These are phyloP conservation scores for Cercospora canescens DNA, from an alignment of 2,329 filamentous ascomycete genomes.

Conservation along the genomic window DNA sequence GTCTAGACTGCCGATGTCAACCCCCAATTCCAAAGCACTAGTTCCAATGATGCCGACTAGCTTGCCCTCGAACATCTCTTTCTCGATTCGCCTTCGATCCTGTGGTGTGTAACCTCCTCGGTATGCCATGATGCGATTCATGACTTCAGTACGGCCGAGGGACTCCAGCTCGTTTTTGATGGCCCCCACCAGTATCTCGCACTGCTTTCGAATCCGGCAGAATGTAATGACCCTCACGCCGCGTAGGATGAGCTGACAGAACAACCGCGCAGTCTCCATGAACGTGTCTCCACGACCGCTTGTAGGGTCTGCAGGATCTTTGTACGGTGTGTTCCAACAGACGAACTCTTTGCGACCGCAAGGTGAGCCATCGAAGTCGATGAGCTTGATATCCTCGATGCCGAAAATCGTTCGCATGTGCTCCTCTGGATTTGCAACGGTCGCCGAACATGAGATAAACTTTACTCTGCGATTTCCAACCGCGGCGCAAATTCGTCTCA, in stretches of 20 bases:
- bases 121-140: conserved; percentile 87
- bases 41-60: conserved; percentile 92
- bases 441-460: conserved; percentile 96
- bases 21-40: conserved; percentile 86
- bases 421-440: conserved; percentile 85
- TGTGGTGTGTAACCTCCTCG: conserved; percentile 92
- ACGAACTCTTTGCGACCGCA: conserved; percentile 91
- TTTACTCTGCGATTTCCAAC: conserved; percentile 82
- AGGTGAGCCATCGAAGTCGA: conserved; percentile 91
- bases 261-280: conserved; percentile 82
- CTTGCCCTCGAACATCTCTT: conserved; percentile 95
- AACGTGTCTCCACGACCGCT: conserved; percentile 83
- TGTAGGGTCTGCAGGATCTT: conserved; percentile 81
- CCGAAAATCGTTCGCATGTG: conserved; percentile 97
- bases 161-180: conserved; percentile 74
- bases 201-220: conserved; percentile 82
- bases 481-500: conserved; percentile 84
- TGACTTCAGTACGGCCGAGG: conserved; percentile 73
- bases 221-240: conserved; percentile 93
- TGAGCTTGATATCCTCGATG: conserved; percentile 73
- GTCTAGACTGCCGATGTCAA: conserved; percentile 92
- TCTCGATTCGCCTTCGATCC: conserved; percentile 84
- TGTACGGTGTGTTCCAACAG: conserved; percentile 97
- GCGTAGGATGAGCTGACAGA: conserved; percentile 83
- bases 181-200: conserved; percentile 78